phyloP scores from a whole-genome alignment of 169 alveolate genomes.

The Fabrea salina region DNA sequence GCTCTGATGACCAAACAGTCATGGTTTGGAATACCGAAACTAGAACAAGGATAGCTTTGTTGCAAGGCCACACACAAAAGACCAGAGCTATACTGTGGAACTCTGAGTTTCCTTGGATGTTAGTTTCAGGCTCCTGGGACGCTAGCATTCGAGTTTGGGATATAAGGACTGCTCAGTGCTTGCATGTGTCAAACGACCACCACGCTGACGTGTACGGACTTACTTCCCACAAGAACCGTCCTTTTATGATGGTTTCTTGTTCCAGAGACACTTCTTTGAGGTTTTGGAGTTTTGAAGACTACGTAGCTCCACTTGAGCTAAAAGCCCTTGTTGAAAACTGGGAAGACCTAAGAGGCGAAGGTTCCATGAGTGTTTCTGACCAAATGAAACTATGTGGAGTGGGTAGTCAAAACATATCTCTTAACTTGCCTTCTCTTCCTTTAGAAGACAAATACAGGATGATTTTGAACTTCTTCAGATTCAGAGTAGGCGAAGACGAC shows the following conservation, averaged over 20 bases:
- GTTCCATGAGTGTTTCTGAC: not conserved
- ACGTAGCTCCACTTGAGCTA: not conserved
- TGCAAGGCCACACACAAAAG: slow-evolving; percentile 55
- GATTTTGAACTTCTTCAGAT: not conserved
- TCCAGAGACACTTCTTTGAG: slow-evolving; percentile 62
- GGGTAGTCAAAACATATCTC: not conserved
- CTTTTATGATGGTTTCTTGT: slow-evolving; percentile 55
- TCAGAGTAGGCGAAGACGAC: slow-evolving; percentile 22
- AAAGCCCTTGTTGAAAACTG: not conserved
- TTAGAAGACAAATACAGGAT: not conserved
- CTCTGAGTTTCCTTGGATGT: slow-evolving; percentile 59
- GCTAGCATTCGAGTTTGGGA: slow-evolving; percentile 62
- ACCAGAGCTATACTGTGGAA: slow-evolving; percentile 61
- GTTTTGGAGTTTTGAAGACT: slow-evolving; percentile 43
- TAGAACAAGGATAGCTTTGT: not conserved
- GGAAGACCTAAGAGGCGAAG: not conserved
- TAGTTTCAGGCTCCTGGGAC: slow-evolving; percentile 67
- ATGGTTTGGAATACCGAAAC: slow-evolving; percentile 45
- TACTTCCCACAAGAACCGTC: slow-evolving; percentile 53
- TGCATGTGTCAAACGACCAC: slow-evolving; percentile 45
- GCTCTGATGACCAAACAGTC: slow-evolving; percentile 44
- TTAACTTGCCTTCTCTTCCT: not conserved
- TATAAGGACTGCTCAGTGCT: slow-evolving; percentile 37
- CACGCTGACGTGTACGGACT: slow-evolving; percentile 65
- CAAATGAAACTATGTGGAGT: not conserved